phyloP scores from a whole-genome alignment of 495 filamentous ascomycete species.

The Trypethelium eluteriae region DNA sequence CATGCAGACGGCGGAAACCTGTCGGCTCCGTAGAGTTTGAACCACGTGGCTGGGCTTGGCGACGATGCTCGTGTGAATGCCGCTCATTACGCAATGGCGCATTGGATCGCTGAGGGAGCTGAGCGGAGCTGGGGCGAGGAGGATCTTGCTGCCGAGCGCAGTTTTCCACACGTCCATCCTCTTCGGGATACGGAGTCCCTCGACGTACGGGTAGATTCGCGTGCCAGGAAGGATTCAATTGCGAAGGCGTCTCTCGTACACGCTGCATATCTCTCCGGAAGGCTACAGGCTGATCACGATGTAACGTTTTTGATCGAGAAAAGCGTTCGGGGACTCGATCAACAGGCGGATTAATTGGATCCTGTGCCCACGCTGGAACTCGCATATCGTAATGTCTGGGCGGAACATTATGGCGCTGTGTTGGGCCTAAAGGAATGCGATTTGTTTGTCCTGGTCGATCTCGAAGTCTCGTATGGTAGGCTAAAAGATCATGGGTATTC shows the following conservation, averaged over 20 bases:
- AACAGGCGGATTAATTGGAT: background rate
- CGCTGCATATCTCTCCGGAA: background rate
- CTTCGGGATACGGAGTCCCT: background rate
- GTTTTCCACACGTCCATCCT: background rate
- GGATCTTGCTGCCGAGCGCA: background rate
- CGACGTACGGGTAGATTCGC: background rate
- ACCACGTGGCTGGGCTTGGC: background rate
- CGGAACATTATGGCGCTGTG: background rate
- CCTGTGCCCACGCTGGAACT: background rate
- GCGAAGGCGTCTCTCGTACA: background rate
- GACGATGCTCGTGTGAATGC: background rate
- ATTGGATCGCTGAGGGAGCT: background rate
- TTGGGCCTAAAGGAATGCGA: background rate
- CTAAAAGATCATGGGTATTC: background rate
- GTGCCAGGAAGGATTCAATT: background rate
- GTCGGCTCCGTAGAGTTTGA: background rate
- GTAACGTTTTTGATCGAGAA: background rate
- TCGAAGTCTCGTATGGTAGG: constrained; percentile 1
- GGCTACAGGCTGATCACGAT: background rate
- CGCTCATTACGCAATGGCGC: background rate
- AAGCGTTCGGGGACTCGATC: background rate
- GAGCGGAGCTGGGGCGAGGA: background rate
- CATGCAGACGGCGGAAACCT: background rate
- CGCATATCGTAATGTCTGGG: background rate
- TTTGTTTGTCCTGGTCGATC: background rate